A percentile compares a stretch with the other conserved stretches of the same genome.
Evolutionary conservation across 2,329 filamentous ascomycete genomes (phyloP).

Genomic region (Volutella citrinella): DNA sequence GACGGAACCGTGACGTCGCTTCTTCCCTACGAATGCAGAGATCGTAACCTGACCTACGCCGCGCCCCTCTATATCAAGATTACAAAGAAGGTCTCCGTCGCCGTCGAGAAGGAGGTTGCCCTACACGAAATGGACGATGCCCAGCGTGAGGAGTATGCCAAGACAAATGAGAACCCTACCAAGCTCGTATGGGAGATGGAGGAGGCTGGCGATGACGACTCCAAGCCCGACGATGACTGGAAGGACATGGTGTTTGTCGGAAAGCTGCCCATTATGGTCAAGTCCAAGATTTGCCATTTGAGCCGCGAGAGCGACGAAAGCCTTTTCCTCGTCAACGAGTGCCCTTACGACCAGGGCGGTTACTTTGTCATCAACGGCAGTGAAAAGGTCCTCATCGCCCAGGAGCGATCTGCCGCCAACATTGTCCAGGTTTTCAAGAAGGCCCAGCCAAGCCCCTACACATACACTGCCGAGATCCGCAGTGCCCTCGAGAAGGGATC

Average conservation of each 20-base stretch:
- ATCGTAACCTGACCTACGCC: slow-evolving; percentile 94
- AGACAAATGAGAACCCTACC: slow-evolving; percentile 56
- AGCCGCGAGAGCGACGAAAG: slow-evolving; percentile 80
- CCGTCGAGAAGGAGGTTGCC: slow-evolving; percentile 69
- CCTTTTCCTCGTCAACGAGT: slow-evolving; percentile 90
- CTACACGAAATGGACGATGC: slow-evolving; percentile 67
- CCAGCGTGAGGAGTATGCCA: slow-evolving; percentile 52
- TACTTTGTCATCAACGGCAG: slow-evolving; percentile 99
- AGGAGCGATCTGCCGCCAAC: slow-evolving; percentile 95
- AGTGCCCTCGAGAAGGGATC: slow-evolving; percentile 97
- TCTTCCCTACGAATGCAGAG: slow-evolving; percentile 89
- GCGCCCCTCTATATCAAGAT: slow-evolving; percentile 89
- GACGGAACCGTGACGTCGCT: slow-evolving; percentile 85
- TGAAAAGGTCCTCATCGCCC: slow-evolving; percentile 96
- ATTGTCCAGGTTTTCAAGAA: slow-evolving; percentile 99
- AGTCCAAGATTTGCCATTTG: slow-evolving; percentile 92
- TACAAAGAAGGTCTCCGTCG: slow-evolving; percentile 78
- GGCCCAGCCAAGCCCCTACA: slow-evolving; percentile 84
- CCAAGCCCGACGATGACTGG: slow-evolving; percentile 50
- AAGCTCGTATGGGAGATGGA: slow-evolving; percentile 61
- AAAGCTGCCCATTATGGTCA: slow-evolving; percentile 96
- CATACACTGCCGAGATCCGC: slow-evolving; percentile 92
- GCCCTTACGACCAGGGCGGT: slow-evolving; percentile 95
- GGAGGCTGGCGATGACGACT: slow-evolving; percentile 49
- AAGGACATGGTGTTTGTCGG: slow-evolving; percentile 84